A percentile compares a stretch with the other conserved stretches of the same genome.
Conservation (phyloP, 305 asterid genomes). For the Fraxinus floribunda region DNA sequence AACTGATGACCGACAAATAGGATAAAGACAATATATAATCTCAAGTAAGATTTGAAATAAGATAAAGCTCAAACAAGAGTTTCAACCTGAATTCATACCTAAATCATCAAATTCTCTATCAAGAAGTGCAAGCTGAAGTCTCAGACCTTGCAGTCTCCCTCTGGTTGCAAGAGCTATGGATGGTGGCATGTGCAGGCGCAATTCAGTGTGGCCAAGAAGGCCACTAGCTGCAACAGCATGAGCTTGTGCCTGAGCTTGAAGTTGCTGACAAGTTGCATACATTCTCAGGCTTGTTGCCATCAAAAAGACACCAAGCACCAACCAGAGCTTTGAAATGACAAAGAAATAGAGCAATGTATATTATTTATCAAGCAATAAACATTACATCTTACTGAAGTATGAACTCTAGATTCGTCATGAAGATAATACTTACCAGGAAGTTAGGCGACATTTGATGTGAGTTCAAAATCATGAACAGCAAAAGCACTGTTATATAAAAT, state of each 20-base stretch:
- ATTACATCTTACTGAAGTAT: slow-evolving; percentile 16
- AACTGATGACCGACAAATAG: background rate
- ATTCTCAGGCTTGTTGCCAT: slow-evolving; percentile 91
- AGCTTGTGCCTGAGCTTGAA: slow-evolving; percentile 99
- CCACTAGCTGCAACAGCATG: slow-evolving; percentile 96
- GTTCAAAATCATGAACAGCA: slow-evolving; percentile 95
- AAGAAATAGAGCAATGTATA: background rate
- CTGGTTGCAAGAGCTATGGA: slow-evolving; percentile 90
- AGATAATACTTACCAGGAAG: slow-evolving; percentile 74
- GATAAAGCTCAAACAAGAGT: background rate
- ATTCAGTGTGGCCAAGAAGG: slow-evolving; percentile 88
- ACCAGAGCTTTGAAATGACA: slow-evolving; percentile 65
- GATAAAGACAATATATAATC: background rate
- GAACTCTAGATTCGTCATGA: background rate
- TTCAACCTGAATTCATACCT: slow-evolving; percentile 41
- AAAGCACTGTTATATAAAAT: slow-evolving; percentile 63
- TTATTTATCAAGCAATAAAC: slow-evolving; percentile 6
- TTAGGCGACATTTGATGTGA: slow-evolving; percentile 97
- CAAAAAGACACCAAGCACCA: slow-evolving; percentile 91
- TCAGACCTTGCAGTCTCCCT: slow-evolving; percentile 93
- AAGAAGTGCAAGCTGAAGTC: slow-evolving; percentile 97
- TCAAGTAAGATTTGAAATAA: slow-evolving; percentile 8
- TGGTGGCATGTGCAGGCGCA: slow-evolving; percentile 97
- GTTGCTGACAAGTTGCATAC: slow-evolving; percentile 99
- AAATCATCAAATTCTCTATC: slow-evolving; percentile 95